These are phyloP conservation scores for Pisolithus marmoratus DNA, from an alignment of 768 basidiomycete species.

Conservation along the genomic window DNA sequence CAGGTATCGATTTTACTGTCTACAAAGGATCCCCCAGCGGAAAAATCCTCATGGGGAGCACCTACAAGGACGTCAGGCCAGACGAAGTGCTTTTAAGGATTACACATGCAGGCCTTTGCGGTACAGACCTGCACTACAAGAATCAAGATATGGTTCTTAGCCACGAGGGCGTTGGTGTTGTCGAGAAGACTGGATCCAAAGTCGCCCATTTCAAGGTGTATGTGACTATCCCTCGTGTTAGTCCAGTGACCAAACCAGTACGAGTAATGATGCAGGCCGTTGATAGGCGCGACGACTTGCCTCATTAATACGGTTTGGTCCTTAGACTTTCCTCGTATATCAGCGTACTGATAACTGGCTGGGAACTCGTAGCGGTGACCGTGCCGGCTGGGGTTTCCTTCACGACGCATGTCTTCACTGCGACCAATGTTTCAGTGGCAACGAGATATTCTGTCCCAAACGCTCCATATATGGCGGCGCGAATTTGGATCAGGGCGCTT, in stretches of 20 bases:
- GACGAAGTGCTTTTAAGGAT: conserved; percentile 27
- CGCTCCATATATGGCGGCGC: conserved; percentile 19
- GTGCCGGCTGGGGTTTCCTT: conserved; percentile 33
- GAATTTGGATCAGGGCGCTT: conserved; percentile 30
- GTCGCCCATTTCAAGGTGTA: conserved; percentile 31
- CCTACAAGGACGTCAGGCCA: conserved; percentile 14
- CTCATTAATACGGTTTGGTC: no score
- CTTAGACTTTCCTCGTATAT: no score
- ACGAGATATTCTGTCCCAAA: conserved; percentile 24
- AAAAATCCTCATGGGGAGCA: conserved; percentile 13
- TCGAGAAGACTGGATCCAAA: conserved; percentile 26
- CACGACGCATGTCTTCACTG: conserved; percentile 30
- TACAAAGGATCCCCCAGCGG: conserved; percentile 25
- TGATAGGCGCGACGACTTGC: no score
- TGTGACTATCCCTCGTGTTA: conserved; percentile 5
- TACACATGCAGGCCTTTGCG: conserved; percentile 33
- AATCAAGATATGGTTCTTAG: conserved; percentile 32
- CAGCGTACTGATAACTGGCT: neutral
- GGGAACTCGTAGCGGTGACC: conserved; percentile 23
- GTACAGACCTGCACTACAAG: conserved; percentile 34
- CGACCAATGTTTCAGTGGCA: conserved; percentile 27
- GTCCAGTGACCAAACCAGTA: no score
- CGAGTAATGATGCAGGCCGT: no score
- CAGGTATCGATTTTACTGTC: conserved; percentile 21
- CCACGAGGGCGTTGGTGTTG: conserved; percentile 34